A percentile compares a stretch with the other conserved stretches of the same genome.
These are phyloP conservation scores for Penstemon barbatus DNA, from an alignment of 257 asterid genomes.

Conservation along the genomic window DNA sequence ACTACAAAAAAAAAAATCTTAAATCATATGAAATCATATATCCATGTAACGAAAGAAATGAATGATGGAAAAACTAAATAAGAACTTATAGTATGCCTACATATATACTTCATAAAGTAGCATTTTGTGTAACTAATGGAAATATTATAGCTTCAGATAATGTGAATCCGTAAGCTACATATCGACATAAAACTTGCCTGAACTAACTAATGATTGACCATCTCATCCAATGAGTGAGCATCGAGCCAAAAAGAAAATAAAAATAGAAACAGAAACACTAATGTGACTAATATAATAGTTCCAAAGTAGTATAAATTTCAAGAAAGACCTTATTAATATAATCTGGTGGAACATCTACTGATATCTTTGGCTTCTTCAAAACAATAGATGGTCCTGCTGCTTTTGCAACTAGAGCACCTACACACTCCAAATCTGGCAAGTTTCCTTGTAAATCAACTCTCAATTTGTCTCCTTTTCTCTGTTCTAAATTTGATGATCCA, in stretches of 20 bases:
- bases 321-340: constrained; percentile 60
- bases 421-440: constrained; percentile 37
- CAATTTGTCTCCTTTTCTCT: constrained; percentile 31
- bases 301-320: constrained; percentile 16
- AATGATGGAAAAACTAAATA: constrained; percentile 20
- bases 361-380: constrained; percentile 42
- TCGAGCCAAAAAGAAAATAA: constrained; percentile 14
- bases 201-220: constrained; percentile 1
- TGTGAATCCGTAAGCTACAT: constrained; percentile 5
- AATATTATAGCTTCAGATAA: constrained; percentile 8
- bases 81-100: constrained; percentile 3
- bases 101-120: constrained; percentile 1
- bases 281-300: constrained; percentile 7
- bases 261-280: background rate
- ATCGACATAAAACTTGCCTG: constrained; percentile 11
- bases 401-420: constrained; percentile 37
- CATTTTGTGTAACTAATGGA: constrained; percentile 12
- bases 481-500: constrained; percentile 37
- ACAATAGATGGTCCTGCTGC: constrained; percentile 34
- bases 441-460: constrained; percentile 34
- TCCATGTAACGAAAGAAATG: constrained; percentile 19
- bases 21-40: constrained; percentile 25
- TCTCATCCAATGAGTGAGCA: constrained; percentile 11
- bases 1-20: constrained; percentile 43
- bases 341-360: constrained; percentile 54